These are phyloP conservation scores for Pharnaceum exiguum DNA, from an alignment of 148 eudicot species.

Conservation along the genomic window DNA sequence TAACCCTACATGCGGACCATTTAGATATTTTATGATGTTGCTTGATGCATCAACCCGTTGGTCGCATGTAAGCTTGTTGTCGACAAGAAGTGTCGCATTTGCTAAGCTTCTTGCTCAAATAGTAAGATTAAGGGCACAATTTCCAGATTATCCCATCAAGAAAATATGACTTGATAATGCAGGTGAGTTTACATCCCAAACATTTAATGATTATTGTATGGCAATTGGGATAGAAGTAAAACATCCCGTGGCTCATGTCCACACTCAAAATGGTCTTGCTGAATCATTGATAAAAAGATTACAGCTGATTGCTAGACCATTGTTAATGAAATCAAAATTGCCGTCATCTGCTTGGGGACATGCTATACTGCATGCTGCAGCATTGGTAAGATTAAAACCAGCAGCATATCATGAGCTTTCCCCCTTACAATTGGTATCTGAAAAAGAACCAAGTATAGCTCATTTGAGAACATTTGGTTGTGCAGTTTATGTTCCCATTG, in stretches of 20 bases:
- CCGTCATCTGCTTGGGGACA: constrained; percentile 20
- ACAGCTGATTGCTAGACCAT: constrained; percentile 6
- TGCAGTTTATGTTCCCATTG: constrained; percentile 19
- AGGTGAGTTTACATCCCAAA: constrained; percentile 6
- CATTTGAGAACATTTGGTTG: constrained; percentile 22
- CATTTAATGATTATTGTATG: constrained; percentile 26
- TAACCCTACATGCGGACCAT: not conserved
- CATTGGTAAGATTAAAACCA: constrained; percentile 16
- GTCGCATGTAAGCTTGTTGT: not conserved
- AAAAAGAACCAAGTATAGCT: constrained; percentile 14
- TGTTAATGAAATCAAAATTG: constrained; percentile 15
- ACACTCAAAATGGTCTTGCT: constrained; percentile 29
- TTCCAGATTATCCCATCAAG: not conserved
- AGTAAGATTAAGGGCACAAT: not conserved
- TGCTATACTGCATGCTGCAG: constrained; percentile 21
- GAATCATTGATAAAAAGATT: constrained; percentile 23
- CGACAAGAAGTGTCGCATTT: too few species aligned
- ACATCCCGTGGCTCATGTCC: constrained; percentile 27
- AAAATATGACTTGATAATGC: not conserved
- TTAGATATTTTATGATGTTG: not conserved
- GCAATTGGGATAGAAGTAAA: constrained; percentile 20
- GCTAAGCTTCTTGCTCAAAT: too few species aligned
- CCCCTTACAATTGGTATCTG: constrained; percentile 11
- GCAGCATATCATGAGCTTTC: constrained; percentile 13
- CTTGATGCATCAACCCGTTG: not conserved